These are phyloP conservation scores for Mycena latifolia DNA, from an alignment of 768 basidiomycete species.

Conservation along the genomic window DNA sequence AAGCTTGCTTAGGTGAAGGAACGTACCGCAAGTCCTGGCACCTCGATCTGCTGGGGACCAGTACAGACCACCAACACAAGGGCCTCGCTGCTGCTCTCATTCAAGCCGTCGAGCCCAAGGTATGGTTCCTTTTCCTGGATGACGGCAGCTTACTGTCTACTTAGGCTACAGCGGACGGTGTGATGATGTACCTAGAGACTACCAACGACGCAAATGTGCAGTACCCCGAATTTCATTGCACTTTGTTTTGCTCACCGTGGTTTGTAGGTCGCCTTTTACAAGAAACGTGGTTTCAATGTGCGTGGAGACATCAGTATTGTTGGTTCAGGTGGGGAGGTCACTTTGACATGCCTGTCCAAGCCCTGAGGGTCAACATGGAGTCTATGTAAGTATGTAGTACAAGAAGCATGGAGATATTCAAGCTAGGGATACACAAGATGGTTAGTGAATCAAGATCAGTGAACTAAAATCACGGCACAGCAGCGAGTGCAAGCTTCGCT, in stretches of 20 bases:
- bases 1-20: slow-evolving; percentile 22
- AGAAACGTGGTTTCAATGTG: slow-evolving; percentile 25
- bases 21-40: slow-evolving; percentile 28
- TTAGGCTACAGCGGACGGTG: slow-evolving; percentile 17
- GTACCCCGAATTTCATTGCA: background rate
- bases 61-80: slow-evolving; percentile 27
- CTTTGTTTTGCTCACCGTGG: background rate
- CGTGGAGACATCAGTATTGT: slow-evolving; percentile 25
- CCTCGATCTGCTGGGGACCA: slow-evolving; percentile 28
- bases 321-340: slow-evolving; percentile 25
- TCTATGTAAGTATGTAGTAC: no score
- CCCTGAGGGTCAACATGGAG: background rate
- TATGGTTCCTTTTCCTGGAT: background rate
- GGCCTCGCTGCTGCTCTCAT: slow-evolving; percentile 32
- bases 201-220: slow-evolving; percentile 30
- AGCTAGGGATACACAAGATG: slow-evolving; percentile 28
- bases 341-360: slow-evolving; percentile 21
- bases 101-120: slow-evolving; percentile 28
- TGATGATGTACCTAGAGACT: slow-evolving; percentile 29
- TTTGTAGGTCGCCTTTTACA: slow-evolving; percentile 31
- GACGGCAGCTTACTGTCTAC: background rate
- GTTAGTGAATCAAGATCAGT: background rate
- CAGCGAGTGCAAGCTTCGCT: slow-evolving; percentile 28
- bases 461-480: slow-evolving; percentile 16
- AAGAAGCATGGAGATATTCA: background rate